A percentile compares a stretch with the other conserved stretches of the same genome.
Conservation (phyloP, 169 alveolate species). For the Toxoplasma gondii region DNA sequence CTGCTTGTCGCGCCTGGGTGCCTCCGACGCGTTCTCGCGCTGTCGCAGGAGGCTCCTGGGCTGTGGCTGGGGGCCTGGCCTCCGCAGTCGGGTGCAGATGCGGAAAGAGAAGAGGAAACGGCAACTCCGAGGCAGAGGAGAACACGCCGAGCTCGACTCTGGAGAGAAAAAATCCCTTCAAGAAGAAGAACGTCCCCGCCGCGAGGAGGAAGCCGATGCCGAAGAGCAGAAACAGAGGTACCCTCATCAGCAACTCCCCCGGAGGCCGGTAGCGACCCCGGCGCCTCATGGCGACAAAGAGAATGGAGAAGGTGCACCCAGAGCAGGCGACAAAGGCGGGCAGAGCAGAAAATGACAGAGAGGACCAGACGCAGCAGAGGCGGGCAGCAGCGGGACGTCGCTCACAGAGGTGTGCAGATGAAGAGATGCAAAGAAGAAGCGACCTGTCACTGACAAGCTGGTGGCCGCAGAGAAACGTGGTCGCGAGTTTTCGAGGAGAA, state of each 20-base stretch:
- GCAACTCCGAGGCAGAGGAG: slow-evolving; percentile 32
- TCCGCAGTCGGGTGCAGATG: slow-evolving; percentile 54
- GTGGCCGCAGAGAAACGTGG: too few species aligned
- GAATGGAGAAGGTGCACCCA: too few species aligned
- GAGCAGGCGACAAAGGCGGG: background rate
- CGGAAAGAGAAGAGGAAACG: slow-evolving; percentile 58
- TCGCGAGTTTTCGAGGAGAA: too few species aligned
- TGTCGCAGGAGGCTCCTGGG: too few species aligned
- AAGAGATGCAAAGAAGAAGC: background rate
- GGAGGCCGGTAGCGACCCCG: too few species aligned
- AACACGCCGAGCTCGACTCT: slow-evolving; percentile 25
- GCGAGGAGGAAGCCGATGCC: background rate
- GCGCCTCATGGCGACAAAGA: too few species aligned
- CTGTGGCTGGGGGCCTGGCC: background rate
- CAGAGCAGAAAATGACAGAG: background rate
- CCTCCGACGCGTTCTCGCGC: too few species aligned
- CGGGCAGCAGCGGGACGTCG: background rate
- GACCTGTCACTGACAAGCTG: background rate
- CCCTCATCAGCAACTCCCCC: background rate
- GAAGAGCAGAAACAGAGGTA: background rate
- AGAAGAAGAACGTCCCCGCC: slow-evolving; percentile 28
- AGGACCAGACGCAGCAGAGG: too few species aligned
- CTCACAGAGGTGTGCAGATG: background rate
- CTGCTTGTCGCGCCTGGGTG: background rate
- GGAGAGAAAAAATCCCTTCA: slow-evolving; percentile 61